Conservation (phyloP, 495 filamentous ascomycete genomes). For the Tuber brumale region DNA sequence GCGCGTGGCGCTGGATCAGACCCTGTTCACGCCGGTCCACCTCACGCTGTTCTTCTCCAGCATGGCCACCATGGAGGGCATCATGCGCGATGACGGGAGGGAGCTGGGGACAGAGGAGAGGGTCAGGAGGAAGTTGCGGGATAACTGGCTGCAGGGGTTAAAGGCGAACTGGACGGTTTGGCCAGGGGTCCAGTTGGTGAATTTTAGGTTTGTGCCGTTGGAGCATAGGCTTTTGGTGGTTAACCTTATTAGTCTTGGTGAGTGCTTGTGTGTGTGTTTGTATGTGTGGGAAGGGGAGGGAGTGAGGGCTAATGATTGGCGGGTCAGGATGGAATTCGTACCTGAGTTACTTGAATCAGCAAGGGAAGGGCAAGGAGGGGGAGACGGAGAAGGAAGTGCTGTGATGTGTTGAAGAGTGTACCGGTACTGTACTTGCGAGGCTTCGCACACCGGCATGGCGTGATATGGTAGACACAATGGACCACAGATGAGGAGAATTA, state of each 20-base stretch:
- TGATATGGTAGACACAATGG: background rate
- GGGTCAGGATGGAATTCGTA: slow-evolving; percentile 88
- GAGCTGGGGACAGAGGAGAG: background rate
- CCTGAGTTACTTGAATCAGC: slow-evolving; percentile 72
- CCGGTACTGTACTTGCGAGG: background rate
- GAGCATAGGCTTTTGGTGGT: slow-evolving; percentile 81
- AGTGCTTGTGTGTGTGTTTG: slow-evolving; percentile 34
- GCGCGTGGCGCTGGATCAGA: slow-evolving; percentile 76
- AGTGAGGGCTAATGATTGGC: background rate
- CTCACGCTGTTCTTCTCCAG: slow-evolving; percentile 73
- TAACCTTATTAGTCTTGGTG: slow-evolving; percentile 72
- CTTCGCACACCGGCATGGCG: background rate
- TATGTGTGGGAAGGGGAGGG: background rate
- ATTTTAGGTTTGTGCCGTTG: slow-evolving; percentile 85
- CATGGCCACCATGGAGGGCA: slow-evolving; percentile 84
- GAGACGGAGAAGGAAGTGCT: background rate
- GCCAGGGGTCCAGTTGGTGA: slow-evolving; percentile 83
- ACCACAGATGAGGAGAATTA: background rate
- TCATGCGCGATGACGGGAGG: slow-evolving; percentile 45
- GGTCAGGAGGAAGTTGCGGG: slow-evolving; percentile 58
- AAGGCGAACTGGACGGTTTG: slow-evolving; percentile 85
- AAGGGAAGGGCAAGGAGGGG: background rate
- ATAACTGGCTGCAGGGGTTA: slow-evolving; percentile 61
- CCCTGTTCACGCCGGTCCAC: slow-evolving; percentile 75
- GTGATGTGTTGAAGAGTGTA: background rate